Percentiles rank a stretch among this genome's conserved stretches.
phyloP scores from a whole-genome alignment of 441 rosid genomes.

The Brassica balearica region DNA sequence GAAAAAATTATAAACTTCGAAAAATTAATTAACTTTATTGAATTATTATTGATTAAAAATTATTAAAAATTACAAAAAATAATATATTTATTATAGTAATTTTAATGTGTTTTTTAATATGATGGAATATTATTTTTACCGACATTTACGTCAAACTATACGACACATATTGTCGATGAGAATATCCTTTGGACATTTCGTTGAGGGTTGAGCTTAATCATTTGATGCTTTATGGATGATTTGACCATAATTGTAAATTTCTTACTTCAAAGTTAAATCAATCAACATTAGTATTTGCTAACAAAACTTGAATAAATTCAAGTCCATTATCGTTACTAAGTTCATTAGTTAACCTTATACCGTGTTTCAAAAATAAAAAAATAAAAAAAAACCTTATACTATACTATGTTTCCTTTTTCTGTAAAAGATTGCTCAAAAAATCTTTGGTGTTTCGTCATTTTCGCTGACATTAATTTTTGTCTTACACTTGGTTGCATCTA shows the following conservation, averaged over 20 bases:
- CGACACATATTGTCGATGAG: conserved; percentile 25
- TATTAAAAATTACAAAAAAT: no score
- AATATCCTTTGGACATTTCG: conserved; percentile 37
- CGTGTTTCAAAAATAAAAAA: no score
- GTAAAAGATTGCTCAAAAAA: neutral
- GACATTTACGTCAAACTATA: neutral
- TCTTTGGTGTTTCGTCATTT: neutral
- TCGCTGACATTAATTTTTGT: neutral
- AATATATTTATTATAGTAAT: no score
- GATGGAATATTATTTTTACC: conserved; percentile 4
- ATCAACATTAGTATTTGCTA: neutral
- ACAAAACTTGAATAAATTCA: neutral
- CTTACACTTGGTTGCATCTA: neutral
- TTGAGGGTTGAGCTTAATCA: conserved; percentile 26
- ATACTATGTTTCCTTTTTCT: neutral
- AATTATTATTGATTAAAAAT: no score
- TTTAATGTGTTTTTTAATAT: no score
- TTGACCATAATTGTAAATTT: neutral
- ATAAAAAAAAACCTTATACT: neutral
- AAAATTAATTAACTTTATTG: no score
- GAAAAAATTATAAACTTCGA: no score
- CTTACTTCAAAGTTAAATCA: neutral
- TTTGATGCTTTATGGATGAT: conserved; percentile 23
- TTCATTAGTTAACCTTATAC: neutral
- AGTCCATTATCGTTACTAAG: neutral